Evolutionary conservation across 192 early-diverging fungal species (phyloP), one percentile per base, ranked within the genome.

Genomic region (Podila epicladia): DNA sequence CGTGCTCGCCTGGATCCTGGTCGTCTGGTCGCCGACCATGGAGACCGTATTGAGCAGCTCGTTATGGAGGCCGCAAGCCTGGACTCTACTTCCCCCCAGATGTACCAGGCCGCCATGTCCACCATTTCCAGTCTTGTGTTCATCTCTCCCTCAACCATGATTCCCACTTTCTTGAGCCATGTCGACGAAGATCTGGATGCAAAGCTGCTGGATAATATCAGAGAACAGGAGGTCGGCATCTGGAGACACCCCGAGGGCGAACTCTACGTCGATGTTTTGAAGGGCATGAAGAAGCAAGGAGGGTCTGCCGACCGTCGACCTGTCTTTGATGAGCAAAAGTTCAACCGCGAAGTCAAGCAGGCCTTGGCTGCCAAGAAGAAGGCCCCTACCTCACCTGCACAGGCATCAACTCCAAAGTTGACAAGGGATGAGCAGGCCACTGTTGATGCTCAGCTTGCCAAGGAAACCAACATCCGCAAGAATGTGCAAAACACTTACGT

Each of bases 361-460:
- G 89, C 93, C 62, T 70, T 95, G 12, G 64, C 75, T 33, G 90
- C 92, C 45, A 91, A 93, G 75, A 93, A 89, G 70, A 88, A 93
- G 62, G 84, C 87, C 13, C 57, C 76, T 20, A 22, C 72, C 0
- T 32, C 61, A 9, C 15, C 69, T 2, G n/a, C 68, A 55, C 29
- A 62, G 3, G 28, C 72, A 0, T 24, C 69, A 19, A 48, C 75
- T 29, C 88, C 76, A 67, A 93, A 92, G 76, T 74, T 90, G 48
- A 90, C 88, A 2, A 95, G 93, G 58, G 94, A 93, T 15, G 95
- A 97, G 71, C 87, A 93, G 65, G 88, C 87, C 32, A 82, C 92
- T 13, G 88, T 95, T 9, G 86, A 94, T 65, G 76, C 84, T 15
- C 95, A 95, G 82, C 72, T 90, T 2, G 88, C 83, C 29, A 92